Evolutionary conservation across 2,329 filamentous ascomycete genomes (phyloP), one percentile per base, ranked within the genome.

Genomic region (Exutisphaerella laricina): DNA sequence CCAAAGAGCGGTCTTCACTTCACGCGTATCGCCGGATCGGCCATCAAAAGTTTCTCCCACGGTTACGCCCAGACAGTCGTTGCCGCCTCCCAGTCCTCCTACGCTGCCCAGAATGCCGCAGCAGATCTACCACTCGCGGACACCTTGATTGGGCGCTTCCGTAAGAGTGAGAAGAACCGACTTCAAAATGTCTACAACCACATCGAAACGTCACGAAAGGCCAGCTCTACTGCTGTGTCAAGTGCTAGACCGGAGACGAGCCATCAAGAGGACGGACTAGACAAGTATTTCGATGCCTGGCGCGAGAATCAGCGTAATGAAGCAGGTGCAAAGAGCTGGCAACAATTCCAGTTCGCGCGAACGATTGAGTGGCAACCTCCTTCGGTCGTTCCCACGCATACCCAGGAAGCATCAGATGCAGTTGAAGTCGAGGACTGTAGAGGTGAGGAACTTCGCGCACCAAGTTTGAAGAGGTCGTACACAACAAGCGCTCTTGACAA

Each of bases 61-160:
- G 90, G 90, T 71, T 97, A 96, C 78, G 89, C 89, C 59, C 90
- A 97, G 68, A 95, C 89, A 52, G 84, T 97, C 70, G 88, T 98
- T 71, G 92, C 92, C 63, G 90, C 88, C 60, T 88, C 88, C 53
- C 88, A 95, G 77, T 82, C 84, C 72, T 77, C 79, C 75, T 78
- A 88, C 82, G 76, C 81, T 72, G 64, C 88, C 30, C 73, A 78
- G 51, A 74, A 75, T 56, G 75, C 74, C 31, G 66, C 79, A 45
- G 20, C 33, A 21, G 33, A 35, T 13, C 74, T 73, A 50, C 69
- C 74, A 30, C 70, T 80, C 58, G 66, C 70, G 46, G 69, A 66
- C 45, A 69, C 66, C 56, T 62, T 72, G 42, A 67, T 71, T 45
- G 68, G 67, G 30, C 71, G 72, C 33, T 68, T 77, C 52, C 76